These are phyloP conservation scores for Quercus tomentella DNA, from an alignment of 331 rosid species.

Conservation along the genomic window DNA sequence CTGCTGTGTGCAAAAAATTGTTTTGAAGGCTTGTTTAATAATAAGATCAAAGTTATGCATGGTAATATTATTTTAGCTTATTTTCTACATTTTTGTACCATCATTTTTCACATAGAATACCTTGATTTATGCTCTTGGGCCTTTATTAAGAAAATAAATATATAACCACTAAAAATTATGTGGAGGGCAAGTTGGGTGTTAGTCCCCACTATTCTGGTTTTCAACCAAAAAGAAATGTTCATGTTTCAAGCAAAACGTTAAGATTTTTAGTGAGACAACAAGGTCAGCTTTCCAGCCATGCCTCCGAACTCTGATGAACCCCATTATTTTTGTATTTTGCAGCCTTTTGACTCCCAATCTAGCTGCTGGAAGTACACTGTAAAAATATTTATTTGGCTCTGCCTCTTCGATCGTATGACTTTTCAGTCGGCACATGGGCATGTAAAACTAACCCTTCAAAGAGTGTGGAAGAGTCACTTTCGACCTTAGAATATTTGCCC, in stretches of 20 bases:
- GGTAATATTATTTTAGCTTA: too few relatives aligned
- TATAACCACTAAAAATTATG: background rate
- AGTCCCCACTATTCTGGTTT: background rate
- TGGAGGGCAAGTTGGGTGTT: constrained; percentile 17
- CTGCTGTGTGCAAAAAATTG: too few relatives aligned
- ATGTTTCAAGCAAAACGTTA: background rate
- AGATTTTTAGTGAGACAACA: background rate
- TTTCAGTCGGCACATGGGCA: constrained; percentile 17
- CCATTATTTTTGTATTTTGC: background rate
- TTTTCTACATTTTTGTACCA: too few relatives aligned
- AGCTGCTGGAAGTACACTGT: too few relatives aligned
- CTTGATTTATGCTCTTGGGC: too few relatives aligned
- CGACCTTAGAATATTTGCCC: too few relatives aligned
- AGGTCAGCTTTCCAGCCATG: constrained; percentile 22
- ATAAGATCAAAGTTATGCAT: too few relatives aligned
- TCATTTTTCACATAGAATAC: too few relatives aligned
- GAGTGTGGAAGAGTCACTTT: background rate
- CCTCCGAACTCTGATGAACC: constrained; percentile 9
- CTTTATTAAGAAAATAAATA: too few relatives aligned
- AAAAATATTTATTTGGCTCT: background rate
- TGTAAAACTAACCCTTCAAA: background rate
- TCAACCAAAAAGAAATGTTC: background rate
- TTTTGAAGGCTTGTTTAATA: too few relatives aligned
- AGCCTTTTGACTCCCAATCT: background rate
- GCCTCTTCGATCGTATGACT: background rate